A percentile compares a stretch with the other conserved stretches of the same genome.
Evolutionary conservation across 768 basidiomycete species (phyloP).

Genomic region (Lentinus brumalis): DNA sequence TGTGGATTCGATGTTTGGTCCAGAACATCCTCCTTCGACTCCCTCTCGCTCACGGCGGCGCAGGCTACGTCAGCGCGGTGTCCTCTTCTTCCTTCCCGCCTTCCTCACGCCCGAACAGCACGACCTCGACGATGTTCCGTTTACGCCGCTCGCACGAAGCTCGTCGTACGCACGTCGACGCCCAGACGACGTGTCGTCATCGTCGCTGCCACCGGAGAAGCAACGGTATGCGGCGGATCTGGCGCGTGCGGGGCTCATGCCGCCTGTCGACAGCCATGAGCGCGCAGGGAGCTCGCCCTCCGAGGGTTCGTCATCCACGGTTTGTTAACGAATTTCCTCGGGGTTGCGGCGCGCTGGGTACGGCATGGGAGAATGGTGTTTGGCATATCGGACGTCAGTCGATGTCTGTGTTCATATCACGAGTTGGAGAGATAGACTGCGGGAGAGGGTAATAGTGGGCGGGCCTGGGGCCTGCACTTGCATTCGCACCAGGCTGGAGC

Average conservation of each 20-base stretch:
- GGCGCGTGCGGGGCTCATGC: slow-evolving; percentile 33
- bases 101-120: slow-evolving; percentile 59
- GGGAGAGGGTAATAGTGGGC: neutral
- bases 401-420: neutral
- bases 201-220: slow-evolving; percentile 47
- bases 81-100: slow-evolving; percentile 82
- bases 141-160: slow-evolving; percentile 23
- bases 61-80: slow-evolving; percentile 51
- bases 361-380: neutral
- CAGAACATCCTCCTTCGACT: slow-evolving; percentile 42
- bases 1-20: slow-evolving; percentile 48
- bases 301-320: slow-evolving; percentile 11
- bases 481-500: neutral
- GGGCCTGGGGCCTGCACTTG: neutral
- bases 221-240: slow-evolving; percentile 38
- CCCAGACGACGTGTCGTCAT: neutral
- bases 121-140: slow-evolving; percentile 25
- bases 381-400: neutral
- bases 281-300: slow-evolving; percentile 16
- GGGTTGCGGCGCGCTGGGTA: slow-evolving; percentile 9
- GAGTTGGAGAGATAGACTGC: neutral
- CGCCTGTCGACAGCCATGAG: slow-evolving; percentile 7
- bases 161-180: slow-evolving; percentile 28
- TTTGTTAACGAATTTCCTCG: slow-evolving; percentile 2
- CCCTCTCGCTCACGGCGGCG: slow-evolving; percentile 50